Base-by-base conservation (phyloP, 352 stramenopile genomes). In the Globisporangium recalcitrans region DNA sequence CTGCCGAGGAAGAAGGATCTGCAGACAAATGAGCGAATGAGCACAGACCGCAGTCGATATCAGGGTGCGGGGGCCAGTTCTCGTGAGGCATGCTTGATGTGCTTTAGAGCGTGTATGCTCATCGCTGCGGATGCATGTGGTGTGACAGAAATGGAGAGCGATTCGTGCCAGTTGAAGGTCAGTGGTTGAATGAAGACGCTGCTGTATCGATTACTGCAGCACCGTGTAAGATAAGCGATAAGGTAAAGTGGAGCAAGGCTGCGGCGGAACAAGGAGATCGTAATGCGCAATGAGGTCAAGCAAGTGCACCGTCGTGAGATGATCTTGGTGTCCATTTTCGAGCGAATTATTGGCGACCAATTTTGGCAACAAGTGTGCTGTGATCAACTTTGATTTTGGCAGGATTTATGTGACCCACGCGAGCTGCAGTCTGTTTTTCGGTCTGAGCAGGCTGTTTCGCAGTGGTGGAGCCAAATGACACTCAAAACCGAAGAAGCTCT, bases 391-490 rank as follows among this genome's bases (percentile, higher is more conserved):
- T 46, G 27, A 46, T 46, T 21, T 31, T 29, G 9, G 5, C n/a
- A 52, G 10, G 4, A 2, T 2, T 4, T 22, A 11, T 46, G 38
- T 29, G 21, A 22, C n/a, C 16, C 46, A 52, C 46, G n/a, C 13
- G 9, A 46, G 11, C 4, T 46, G n/a, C 38, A 46, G 38, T 46
- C 38, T 46, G 38, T 46, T 46, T 27, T 4, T n/a, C 46, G 19
- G 21, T 29, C 46, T 19, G 21, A 52, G 22, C 19, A 55, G 31
- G 38, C 49, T 55, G 49, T 21, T 36, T 14, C 6, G 48, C 8
- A 36, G 24, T 53, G 26, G 48, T 55, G 48, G 49, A 55, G 49
- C 49, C 49, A 56, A 56, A 40, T 56, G 49, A 56, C 49, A 40
- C 27, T 56, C 49, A 56, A 57, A 57, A 57, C 34, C 34, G 3